These are phyloP conservation scores for Nakazawaea holstii DNA, from an alignment of 805 yeast genomes.

Conservation along the genomic window DNA sequence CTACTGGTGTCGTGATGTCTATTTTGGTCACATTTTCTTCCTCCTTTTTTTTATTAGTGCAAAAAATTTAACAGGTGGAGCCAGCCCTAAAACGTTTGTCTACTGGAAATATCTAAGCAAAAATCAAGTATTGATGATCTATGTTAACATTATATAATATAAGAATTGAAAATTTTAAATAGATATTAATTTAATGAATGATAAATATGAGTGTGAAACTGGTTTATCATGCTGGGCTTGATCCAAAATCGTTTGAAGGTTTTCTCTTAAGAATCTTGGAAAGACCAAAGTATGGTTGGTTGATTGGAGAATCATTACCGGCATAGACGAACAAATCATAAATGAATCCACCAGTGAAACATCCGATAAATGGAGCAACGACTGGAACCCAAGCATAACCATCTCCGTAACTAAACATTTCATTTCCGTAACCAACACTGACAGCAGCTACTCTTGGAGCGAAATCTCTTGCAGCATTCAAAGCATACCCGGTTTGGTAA, in stretches of 20 bases:
- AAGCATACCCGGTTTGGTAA: conserved; percentile 49
- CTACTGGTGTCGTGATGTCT: no score
- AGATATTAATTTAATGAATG: no score
- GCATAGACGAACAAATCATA: conserved; percentile 47
- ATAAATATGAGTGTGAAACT: no score
- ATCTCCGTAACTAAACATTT: conserved; percentile 31
- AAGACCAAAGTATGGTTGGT: conserved; percentile 33
- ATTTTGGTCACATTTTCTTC: no score
- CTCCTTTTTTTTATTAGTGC: no score
- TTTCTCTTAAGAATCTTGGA: conserved; percentile 3
- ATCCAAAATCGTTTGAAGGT: background rate
- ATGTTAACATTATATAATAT: no score
- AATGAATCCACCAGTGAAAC: conserved; percentile 40
- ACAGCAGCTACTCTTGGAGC: conserved; percentile 47
- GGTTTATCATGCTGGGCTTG: background rate
- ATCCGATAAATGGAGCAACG: conserved; percentile 44
- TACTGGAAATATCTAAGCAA: no score
- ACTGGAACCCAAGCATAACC: conserved; percentile 51
- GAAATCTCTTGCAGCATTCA: conserved; percentile 50
- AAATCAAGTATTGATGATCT: no score
- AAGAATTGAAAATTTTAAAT: no score
- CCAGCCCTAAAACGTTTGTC: no score
- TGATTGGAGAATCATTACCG: conserved; percentile 48
- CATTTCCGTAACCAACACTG: conserved; percentile 40
- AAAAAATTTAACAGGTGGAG: no score